Evolutionary conservation across 2,329 filamentous ascomycete species (phyloP).

Genomic region (Gaeumannomyces sp.): DNA sequence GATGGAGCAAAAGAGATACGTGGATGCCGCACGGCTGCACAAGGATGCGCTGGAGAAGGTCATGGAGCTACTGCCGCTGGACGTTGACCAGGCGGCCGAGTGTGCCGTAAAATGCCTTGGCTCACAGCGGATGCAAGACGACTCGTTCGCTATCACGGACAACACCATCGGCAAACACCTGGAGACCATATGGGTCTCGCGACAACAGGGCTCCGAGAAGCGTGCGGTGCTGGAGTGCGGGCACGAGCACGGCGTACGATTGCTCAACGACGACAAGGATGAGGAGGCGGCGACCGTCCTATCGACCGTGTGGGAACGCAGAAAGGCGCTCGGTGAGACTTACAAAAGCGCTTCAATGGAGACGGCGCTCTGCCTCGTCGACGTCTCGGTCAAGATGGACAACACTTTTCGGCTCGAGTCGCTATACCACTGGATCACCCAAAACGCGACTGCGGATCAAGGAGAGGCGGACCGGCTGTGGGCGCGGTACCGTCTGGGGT

Average conservation of each 20-base stretch:
- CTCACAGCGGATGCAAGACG: constrained; percentile 8
- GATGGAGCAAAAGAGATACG: constrained; percentile 9
- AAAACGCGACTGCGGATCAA: constrained; percentile 9
- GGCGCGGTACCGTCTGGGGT: constrained; percentile 11
- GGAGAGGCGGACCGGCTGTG: constrained; percentile 6
- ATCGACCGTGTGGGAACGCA: constrained; percentile 10
- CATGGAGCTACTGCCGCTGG: constrained; percentile 8
- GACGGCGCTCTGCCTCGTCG: constrained; percentile 9
- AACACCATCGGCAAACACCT: constrained; percentile 8
- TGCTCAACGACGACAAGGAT: constrained; percentile 4
- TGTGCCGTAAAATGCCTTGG: constrained; percentile 7
- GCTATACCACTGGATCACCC: constrained; percentile 11
- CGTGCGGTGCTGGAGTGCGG: constrained; percentile 10
- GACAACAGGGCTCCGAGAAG: constrained; percentile 2
- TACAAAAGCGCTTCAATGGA: constrained; percentile 4
- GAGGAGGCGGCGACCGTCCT: constrained; percentile 9
- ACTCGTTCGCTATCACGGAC: constrained; percentile 7
- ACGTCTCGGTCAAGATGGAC: constrained; percentile 9
- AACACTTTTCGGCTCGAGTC: constrained; percentile 8
- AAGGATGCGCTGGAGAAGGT: constrained; percentile 9
- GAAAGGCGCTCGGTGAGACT: constrained; percentile 5
- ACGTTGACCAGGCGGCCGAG: constrained; percentile 10
- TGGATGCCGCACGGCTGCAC: constrained; percentile 6
- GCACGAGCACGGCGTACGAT: constrained; percentile 10
- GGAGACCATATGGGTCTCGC: constrained; percentile 9